Evolutionary conservation across 768 basidiomycete genomes (phyloP).

Genomic region (Podaxis rugospora): DNA sequence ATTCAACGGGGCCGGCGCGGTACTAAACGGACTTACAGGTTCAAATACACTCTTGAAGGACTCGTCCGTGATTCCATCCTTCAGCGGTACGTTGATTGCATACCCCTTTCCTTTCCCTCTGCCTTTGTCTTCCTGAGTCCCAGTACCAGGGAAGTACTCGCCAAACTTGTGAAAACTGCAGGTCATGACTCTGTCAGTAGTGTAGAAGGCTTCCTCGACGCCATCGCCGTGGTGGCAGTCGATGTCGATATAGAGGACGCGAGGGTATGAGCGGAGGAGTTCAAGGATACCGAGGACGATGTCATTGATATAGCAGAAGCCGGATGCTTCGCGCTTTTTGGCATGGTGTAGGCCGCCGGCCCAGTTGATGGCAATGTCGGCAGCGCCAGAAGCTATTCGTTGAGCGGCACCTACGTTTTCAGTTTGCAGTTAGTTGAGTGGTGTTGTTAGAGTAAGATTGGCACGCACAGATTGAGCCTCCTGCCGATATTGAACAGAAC

Average conservation of each 20-base stretch:
- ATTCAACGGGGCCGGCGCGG: neutral
- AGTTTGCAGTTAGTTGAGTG: neutral
- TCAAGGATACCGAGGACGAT: slow-evolving; percentile 95
- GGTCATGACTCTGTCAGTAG: slow-evolving; percentile 96
- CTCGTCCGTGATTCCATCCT: slow-evolving; percentile 93
- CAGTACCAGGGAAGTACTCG: slow-evolving; percentile 90
- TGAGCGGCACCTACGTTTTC: slow-evolving; percentile 67
- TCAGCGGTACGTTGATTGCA: slow-evolving; percentile 87
- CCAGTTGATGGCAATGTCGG: slow-evolving; percentile 97
- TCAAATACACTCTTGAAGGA: slow-evolving; percentile 86
- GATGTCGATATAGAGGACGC: slow-evolving; percentile 96
- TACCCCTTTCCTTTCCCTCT: slow-evolving; percentile 83
- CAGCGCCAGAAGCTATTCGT: slow-evolving; percentile 69
- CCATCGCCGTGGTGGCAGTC: slow-evolving; percentile 99
- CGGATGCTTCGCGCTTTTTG: slow-evolving; percentile 97
- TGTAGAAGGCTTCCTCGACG: slow-evolving; percentile 98
- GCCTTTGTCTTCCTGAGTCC: slow-evolving; percentile 80
- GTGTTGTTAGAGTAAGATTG: neutral
- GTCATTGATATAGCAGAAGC: slow-evolving; percentile 99
- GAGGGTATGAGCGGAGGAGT: slow-evolving; percentile 76
- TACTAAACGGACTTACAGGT: slow-evolving; percentile 53
- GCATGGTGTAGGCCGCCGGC: slow-evolving; percentile 98
- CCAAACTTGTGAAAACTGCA: slow-evolving; percentile 97
- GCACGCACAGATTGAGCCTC: slow-evolving; percentile 81
- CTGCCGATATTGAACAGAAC: slow-evolving; percentile 95